A percentile compares a stretch with the other conserved stretches of the same genome.
Conservation (phyloP, 768 basidiomycete genomes). For the Mycena leptocephala region DNA sequence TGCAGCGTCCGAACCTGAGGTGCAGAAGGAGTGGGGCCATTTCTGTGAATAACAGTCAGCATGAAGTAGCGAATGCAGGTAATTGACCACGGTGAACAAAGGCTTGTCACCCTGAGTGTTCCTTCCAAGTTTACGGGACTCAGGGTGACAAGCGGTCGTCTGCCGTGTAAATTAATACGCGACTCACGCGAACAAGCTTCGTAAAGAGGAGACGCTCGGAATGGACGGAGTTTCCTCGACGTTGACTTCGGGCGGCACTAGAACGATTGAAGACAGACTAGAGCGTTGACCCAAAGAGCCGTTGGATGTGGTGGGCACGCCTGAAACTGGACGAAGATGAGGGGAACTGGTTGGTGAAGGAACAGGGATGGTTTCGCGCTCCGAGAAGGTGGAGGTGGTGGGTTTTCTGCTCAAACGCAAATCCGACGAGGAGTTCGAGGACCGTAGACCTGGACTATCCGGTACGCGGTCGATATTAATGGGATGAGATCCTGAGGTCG, state of each 20-base stretch:
- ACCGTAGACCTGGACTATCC: constrained; percentile 55
- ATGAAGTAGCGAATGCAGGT: not conserved
- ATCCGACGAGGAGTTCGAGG: constrained; percentile 71
- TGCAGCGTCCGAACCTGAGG: constrained; percentile 8
- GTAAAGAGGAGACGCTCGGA: constrained; percentile 58
- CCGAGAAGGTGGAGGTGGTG: constrained; percentile 71
- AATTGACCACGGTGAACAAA: too few relatives aligned
- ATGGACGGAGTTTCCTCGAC: constrained; percentile 38
- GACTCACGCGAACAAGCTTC: constrained; percentile 67
- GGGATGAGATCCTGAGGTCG: constrained; percentile 52
- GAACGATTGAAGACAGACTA: constrained; percentile 15
- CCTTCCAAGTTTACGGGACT: too few relatives aligned
- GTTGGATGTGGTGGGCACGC: constrained; percentile 21
- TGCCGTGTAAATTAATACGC: not conserved
- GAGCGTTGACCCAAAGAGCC: constrained; percentile 21
- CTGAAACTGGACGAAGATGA: constrained; percentile 63
- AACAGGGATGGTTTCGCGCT: constrained; percentile 57
- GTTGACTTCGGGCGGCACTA: constrained; percentile 4
- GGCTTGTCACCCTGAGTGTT: too few relatives aligned
- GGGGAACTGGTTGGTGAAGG: constrained; percentile 64
- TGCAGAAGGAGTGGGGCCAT: constrained; percentile 7
- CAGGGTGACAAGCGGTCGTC: too few relatives aligned
- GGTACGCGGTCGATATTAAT: constrained; percentile 39
- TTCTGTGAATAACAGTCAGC: constrained; percentile 31
- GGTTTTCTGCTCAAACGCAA: constrained; percentile 68